Conservation (phyloP, 148 eudicot genomes). For the Limonium bicolor region DNA sequence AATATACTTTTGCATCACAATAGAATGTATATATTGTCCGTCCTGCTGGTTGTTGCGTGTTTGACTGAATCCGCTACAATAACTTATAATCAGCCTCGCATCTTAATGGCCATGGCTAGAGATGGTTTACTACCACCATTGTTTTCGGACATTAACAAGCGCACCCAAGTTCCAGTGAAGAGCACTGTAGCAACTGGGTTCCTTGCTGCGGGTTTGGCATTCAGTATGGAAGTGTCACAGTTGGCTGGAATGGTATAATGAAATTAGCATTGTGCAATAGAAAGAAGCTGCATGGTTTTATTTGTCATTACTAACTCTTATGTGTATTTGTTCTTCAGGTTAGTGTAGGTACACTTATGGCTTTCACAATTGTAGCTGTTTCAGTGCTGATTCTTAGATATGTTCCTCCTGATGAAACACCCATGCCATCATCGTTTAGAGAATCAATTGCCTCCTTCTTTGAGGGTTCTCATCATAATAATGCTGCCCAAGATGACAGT, state of each 20-base stretch:
- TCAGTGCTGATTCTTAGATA: slow-evolving; percentile 41
- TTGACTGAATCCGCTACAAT: no score
- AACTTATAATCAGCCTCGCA: slow-evolving; percentile 88
- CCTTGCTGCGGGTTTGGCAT: slow-evolving; percentile 55
- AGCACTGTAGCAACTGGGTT: slow-evolving; percentile 61
- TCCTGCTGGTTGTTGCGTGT: no score
- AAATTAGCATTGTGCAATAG: no score
- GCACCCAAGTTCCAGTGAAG: slow-evolving; percentile 77
- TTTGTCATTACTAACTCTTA: no score
- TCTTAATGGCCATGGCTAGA: slow-evolving; percentile 93
- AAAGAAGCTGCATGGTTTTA: no score
- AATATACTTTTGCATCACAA: no score
- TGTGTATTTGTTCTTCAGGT: no score
- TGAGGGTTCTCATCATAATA: neutral
- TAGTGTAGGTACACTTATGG: slow-evolving; percentile 57
- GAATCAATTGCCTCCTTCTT: slow-evolving; percentile 6
- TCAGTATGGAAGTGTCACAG: slow-evolving; percentile 78
- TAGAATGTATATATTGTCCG: no score
- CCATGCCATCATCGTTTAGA: slow-evolving; percentile 14
- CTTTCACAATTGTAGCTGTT: slow-evolving; percentile 46
- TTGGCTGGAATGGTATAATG: slow-evolving; percentile 90
- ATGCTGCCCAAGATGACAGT: neutral
- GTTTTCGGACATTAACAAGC: slow-evolving; percentile 62
- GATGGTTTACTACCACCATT: slow-evolving; percentile 86
- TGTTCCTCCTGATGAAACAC: slow-evolving; percentile 32